Conservation (phyloP, 305 asterid species). For the Fraxinus angustifolia region DNA sequence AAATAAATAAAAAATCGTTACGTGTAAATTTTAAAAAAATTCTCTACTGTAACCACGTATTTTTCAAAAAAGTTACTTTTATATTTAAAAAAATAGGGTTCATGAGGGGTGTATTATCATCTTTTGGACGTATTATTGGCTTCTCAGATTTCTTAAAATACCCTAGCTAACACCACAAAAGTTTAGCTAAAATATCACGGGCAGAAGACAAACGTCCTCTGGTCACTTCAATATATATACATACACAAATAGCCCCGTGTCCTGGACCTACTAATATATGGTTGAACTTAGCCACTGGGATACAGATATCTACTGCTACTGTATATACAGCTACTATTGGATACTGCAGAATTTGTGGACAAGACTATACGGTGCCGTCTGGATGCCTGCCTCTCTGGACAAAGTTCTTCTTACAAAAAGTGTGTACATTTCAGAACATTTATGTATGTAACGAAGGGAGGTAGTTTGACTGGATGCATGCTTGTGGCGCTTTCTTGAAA, state of each 20-base stretch:
- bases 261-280: background rate
- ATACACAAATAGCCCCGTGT: background rate
- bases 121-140: background rate
- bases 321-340: constrained; percentile 22
- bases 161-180: background rate
- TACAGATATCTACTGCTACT: constrained; percentile 15
- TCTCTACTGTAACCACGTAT: background rate
- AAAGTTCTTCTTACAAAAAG: constrained; percentile 21
- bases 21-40: background rate
- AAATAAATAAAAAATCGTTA: background rate
- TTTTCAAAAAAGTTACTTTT: background rate
- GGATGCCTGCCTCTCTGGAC: constrained; percentile 17
- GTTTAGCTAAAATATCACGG: constrained; percentile 37
- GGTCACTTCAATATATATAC: constrained; percentile 26
- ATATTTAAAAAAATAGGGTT: background rate
- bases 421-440: constrained; percentile 6
- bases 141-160: background rate
- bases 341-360: constrained; percentile 31
- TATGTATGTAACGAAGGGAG: constrained; percentile 16
- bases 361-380: constrained; percentile 50
- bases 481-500: constrained; percentile 26
- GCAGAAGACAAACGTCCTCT: constrained; percentile 47
- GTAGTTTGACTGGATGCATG: constrained; percentile 44
- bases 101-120: background rate
- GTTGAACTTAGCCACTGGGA: background rate